Conservation (phyloP, 2,329 filamentous ascomycete species). For the Sordariomycetes sp. region DNA sequence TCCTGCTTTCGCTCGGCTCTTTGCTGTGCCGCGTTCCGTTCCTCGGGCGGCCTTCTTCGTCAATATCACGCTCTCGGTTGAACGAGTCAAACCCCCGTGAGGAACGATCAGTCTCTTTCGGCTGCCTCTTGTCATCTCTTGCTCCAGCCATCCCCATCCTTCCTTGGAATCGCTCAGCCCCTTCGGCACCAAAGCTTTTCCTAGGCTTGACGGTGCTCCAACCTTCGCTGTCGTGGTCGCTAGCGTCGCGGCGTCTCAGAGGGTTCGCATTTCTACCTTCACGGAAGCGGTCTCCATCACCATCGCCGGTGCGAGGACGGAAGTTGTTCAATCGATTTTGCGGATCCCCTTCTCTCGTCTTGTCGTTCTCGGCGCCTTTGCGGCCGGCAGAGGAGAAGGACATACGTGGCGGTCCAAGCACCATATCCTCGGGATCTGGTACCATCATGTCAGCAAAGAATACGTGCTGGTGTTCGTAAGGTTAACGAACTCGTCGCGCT, state of each 20-base stretch:
- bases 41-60: slow-evolving; percentile 49
- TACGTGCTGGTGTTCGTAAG: background rate
- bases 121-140: slow-evolving; percentile 30
- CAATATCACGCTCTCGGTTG: slow-evolving; percentile 39
- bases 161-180: slow-evolving; percentile 61
- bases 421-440: slow-evolving; percentile 68
- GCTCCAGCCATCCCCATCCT: slow-evolving; percentile 50
- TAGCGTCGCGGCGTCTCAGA: slow-evolving; percentile 42
- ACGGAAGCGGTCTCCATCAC: slow-evolving; percentile 40
- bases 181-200: slow-evolving; percentile 65
- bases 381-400: slow-evolving; percentile 77
- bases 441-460: background rate
- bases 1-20: slow-evolving; percentile 23
- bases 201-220: slow-evolving; percentile 68
- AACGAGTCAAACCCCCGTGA: slow-evolving; percentile 43
- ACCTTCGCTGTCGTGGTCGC: slow-evolving; percentile 56
- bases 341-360: slow-evolving; percentile 41
- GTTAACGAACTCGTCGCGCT: slow-evolving; percentile 43
- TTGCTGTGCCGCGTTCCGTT: slow-evolving; percentile 74
- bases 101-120: slow-evolving; percentile 49
- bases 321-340: slow-evolving; percentile 51
- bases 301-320: slow-evolving; percentile 40
- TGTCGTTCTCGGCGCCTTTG: slow-evolving; percentile 43
- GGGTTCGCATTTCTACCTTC: slow-evolving; percentile 32
- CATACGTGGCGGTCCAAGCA: slow-evolving; percentile 76